Percentiles rank a stretch among this genome's conserved stretches.
Evolutionary conservation across 805 yeast species (phyloP).

Genomic region (Barnettozyma siamensis): DNA sequence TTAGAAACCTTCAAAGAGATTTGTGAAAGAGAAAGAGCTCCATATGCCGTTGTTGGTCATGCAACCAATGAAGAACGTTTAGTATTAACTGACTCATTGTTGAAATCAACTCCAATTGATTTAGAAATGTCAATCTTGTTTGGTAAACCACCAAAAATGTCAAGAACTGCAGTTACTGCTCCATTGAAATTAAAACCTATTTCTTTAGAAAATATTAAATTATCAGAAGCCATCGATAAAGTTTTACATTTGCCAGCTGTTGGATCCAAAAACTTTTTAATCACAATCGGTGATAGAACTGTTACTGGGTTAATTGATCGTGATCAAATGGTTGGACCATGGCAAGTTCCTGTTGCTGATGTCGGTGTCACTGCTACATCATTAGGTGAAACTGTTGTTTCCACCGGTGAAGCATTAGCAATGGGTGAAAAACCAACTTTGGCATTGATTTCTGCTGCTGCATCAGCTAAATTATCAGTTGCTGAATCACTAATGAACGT

Average conservation of each 20-base stretch:
- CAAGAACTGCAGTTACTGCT: slow-evolving; percentile 63
- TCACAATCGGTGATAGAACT: slow-evolving; percentile 98
- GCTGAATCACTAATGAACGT: slow-evolving; percentile 90
- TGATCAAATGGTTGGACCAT: slow-evolving; percentile 98
- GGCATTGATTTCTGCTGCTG: slow-evolving; percentile 82
- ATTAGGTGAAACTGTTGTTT: slow-evolving; percentile 61
- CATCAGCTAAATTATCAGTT: slow-evolving; percentile 91
- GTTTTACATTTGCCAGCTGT: slow-evolving; percentile 89
- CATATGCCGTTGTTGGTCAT: slow-evolving; percentile 90
- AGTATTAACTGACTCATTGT: slow-evolving; percentile 69
- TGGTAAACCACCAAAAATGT: slow-evolving; percentile 96
- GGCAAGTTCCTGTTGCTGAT: slow-evolving; percentile 99
- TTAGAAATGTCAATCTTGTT: slow-evolving; percentile 91
- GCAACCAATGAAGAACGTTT: slow-evolving; percentile 86
- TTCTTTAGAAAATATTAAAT: slow-evolving; percentile 31
- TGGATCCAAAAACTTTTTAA: slow-evolving; percentile 88
- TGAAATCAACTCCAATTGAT: slow-evolving; percentile 86
- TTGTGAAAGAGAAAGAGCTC: slow-evolving; percentile 94
- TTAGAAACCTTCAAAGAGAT: slow-evolving; percentile 65
- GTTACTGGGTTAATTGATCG: slow-evolving; percentile 95
- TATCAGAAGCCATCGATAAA: slow-evolving; percentile 68
- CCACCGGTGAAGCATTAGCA: slow-evolving; percentile 95
- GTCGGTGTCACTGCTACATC: slow-evolving; percentile 95
- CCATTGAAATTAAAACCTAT: slow-evolving; percentile 42
- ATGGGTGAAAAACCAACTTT: slow-evolving; percentile 94